Evolutionary conservation across 129 eudicot genomes (phyloP).

Genomic region (Sambucus nigra): DNA sequence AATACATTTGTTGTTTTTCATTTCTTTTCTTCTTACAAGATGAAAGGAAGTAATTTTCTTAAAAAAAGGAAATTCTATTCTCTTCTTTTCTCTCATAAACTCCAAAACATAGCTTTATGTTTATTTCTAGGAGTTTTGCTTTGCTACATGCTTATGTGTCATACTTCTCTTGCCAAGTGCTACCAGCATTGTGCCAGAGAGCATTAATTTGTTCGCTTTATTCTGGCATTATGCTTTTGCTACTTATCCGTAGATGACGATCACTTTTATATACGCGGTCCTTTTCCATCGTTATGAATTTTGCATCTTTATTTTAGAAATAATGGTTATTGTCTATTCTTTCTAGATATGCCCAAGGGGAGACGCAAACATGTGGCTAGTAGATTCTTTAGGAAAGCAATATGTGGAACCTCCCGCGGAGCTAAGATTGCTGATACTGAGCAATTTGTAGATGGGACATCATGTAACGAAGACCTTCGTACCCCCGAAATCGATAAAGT

Average conservation of each 20-base stretch:
- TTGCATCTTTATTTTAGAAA: not conserved
- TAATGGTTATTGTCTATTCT: constrained; percentile 9
- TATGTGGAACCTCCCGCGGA: constrained; percentile 31
- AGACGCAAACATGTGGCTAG: constrained; percentile 35
- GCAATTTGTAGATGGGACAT: constrained; percentile 12
- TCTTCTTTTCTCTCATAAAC: no score
- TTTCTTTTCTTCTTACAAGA: no score
- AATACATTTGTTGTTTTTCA: no score
- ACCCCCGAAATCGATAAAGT: constrained; percentile 42
- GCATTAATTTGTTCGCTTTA: no score
- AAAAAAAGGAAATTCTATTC: no score
- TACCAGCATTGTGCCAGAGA: no score
- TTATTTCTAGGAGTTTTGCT: no score
- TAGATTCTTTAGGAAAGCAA: constrained; percentile 21
- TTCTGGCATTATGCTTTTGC: no score
- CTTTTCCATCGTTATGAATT: constrained; percentile 1
- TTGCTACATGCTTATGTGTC: no score
- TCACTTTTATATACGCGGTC: not conserved
- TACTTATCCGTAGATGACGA: not conserved
- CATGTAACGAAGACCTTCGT: constrained; percentile 16
- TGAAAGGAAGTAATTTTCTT: no score
- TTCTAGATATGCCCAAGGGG: constrained; percentile 1
- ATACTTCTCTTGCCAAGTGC: no score
- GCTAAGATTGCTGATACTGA: constrained; percentile 48
- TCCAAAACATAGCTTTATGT: no score